phyloP scores from a whole-genome alignment of 371 early-diverging fungal species.

The Mortierella sp. region DNA sequence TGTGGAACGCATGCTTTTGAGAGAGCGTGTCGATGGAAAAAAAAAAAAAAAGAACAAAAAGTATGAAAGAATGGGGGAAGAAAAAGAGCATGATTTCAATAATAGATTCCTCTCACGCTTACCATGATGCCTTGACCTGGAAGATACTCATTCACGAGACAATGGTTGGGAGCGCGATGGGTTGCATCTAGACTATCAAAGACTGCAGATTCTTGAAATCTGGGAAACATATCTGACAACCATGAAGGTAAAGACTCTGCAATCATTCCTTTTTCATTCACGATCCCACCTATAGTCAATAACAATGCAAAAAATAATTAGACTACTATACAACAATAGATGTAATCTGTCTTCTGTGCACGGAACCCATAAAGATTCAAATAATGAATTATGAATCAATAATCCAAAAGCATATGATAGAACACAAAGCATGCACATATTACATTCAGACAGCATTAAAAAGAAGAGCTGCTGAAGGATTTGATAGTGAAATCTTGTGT shows the following conservation, averaged over 20 bases:
- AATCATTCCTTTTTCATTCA: constrained; percentile 54
- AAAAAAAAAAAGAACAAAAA: neutral
- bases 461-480: too few species aligned
- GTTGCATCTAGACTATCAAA: constrained; percentile 39
- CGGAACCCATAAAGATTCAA: neutral
- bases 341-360: neutral
- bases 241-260: constrained; percentile 61
- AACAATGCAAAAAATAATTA: neutral
- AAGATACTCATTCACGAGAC: constrained; percentile 70
- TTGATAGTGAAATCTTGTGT: neutral
- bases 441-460: neutral
- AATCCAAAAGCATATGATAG: neutral
- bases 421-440: neutral
- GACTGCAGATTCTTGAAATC: constrained; percentile 42
- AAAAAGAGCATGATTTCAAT: neutral
- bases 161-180: constrained; percentile 60
- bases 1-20: neutral
- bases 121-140: constrained; percentile 74
- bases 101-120: neutral
- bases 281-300: constrained; percentile 49
- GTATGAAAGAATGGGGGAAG: too few species aligned
- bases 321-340: neutral
- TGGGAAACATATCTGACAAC: constrained; percentile 52
- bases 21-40: neutral
- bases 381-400: constrained; percentile 1